Percentiles rank a stretch among this genome's conserved stretches.
phyloP scores from a whole-genome alignment of 192 early-diverging fungal species.

The Gamsiella multidivaricata region DNA sequence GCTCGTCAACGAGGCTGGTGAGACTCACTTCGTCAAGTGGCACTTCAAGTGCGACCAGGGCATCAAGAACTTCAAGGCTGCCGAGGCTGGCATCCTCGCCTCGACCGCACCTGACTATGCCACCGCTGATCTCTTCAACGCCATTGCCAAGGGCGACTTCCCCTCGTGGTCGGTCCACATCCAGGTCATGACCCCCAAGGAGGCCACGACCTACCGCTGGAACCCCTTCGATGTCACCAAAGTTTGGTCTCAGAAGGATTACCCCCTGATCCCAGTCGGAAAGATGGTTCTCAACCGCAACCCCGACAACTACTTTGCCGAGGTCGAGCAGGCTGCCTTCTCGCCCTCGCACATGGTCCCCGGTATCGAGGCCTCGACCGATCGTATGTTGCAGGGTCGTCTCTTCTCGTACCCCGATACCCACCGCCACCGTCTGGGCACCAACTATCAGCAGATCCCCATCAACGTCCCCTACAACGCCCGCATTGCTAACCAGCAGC shows the following conservation, averaged over 20 bases:
- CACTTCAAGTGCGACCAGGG: conserved; percentile 73
- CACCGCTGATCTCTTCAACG: conserved; percentile 70
- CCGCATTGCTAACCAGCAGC: conserved; percentile 70
- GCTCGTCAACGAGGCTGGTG: conserved; percentile 66
- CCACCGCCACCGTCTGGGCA: conserved; percentile 72
- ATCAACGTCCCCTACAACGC: conserved; percentile 68
- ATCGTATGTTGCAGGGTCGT: conserved; percentile 79
- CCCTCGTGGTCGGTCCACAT: conserved; percentile 74
- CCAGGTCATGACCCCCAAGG: conserved; percentile 70
- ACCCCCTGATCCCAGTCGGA: conserved; percentile 74
- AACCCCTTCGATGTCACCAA: conserved; percentile 76
- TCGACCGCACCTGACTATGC: conserved; percentile 69
- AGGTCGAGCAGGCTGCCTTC: conserved; percentile 80
- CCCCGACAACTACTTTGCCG: conserved; percentile 81
- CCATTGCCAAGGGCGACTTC: conserved; percentile 69
- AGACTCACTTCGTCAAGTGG: conserved; percentile 69
- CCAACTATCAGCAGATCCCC: conserved; percentile 80
- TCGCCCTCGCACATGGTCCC: conserved; percentile 75
- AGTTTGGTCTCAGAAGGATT: conserved; percentile 72
- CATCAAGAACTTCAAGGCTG: conserved; percentile 65
- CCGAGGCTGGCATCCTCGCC: conserved; percentile 61
- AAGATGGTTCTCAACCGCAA: conserved; percentile 76
- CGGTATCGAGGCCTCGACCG: conserved; percentile 74
- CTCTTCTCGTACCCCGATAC: conserved; percentile 81
- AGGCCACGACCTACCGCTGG: conserved; percentile 71